Evolutionary conservation across 768 basidiomycete species (phyloP).

Genomic region (Suillus subluteus): DNA sequence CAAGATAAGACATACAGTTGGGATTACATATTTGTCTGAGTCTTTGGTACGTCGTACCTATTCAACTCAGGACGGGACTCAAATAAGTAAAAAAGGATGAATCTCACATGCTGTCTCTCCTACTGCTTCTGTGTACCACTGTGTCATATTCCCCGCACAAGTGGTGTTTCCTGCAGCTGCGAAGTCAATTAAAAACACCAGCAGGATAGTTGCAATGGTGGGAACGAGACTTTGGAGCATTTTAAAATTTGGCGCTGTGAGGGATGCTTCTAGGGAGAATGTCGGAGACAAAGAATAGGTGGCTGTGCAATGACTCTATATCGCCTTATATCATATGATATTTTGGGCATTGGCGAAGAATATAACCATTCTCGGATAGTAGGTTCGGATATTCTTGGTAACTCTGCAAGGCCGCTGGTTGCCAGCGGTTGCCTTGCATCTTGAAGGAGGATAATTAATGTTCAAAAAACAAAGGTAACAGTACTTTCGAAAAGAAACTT

Average conservation of each 20-base stretch:
- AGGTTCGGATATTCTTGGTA: too few relatives aligned
- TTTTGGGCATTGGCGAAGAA: too few relatives aligned
- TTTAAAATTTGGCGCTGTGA: background rate
- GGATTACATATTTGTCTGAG: slow-evolving; percentile 30
- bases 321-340: too few relatives aligned
- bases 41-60: slow-evolving; percentile 30
- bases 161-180: slow-evolving; percentile 25
- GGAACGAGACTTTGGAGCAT: background rate
- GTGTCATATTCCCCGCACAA: slow-evolving; percentile 23
- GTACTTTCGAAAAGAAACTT: too few relatives aligned
- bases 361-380: too few relatives aligned
- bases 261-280: background rate
- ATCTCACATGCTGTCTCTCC: slow-evolving; percentile 33
- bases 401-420: too few relatives aligned
- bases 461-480: too few relatives aligned
- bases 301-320: background rate
- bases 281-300: background rate
- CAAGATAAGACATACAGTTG: slow-evolving; percentile 21
- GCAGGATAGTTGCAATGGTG: background rate
- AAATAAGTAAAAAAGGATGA: background rate
- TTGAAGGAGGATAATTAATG: too few relatives aligned
- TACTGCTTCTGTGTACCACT: slow-evolving; percentile 31
- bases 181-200: background rate
- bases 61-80: slow-evolving; percentile 1
- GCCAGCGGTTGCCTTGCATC: too few relatives aligned